These are phyloP conservation scores for Juglanconis sp. DNA, from an alignment of 2,329 filamentous ascomycete species.

Conservation along the genomic window DNA sequence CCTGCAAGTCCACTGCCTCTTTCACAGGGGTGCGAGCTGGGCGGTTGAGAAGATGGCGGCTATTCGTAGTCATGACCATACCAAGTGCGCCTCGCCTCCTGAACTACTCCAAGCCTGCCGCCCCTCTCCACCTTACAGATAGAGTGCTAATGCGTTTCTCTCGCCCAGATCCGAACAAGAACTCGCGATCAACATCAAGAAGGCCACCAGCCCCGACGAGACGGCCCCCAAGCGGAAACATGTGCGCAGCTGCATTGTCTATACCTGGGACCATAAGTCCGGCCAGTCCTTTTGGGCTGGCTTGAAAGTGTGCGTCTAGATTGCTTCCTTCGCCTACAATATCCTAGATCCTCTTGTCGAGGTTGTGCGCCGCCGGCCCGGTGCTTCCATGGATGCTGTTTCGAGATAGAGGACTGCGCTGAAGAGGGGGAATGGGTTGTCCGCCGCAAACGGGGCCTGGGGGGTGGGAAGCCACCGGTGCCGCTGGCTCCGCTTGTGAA, in stretches of 20 bases:
- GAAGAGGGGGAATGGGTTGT: neutral
- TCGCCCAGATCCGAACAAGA: conserved; percentile 61
- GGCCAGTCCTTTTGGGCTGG: conserved; percentile 94
- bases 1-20: neutral
- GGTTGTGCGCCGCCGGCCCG: neutral
- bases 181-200: conserved; percentile 67
- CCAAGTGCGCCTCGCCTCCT: conserved; percentile 24
- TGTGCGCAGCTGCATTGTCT: conserved; percentile 96
- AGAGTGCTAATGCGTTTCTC: conserved; percentile 18
- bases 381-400: neutral
- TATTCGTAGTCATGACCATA: conserved; percentile 30
- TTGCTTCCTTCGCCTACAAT: neutral
- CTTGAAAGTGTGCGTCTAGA: conserved; percentile 77
- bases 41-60: conserved; percentile 27
- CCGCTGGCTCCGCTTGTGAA: no score
- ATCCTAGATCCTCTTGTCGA: neutral
- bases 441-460: neutral
- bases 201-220: conserved; percentile 67
- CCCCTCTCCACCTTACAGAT: neutral
- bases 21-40: neutral
- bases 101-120: neutral
- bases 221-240: conserved; percentile 78
- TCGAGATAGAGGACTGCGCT: neutral
- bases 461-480: no score
- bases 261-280: conserved; percentile 98